Conservation (phyloP, 768 basidiomycete genomes). For the Brasilioporus rufonigricans region DNA sequence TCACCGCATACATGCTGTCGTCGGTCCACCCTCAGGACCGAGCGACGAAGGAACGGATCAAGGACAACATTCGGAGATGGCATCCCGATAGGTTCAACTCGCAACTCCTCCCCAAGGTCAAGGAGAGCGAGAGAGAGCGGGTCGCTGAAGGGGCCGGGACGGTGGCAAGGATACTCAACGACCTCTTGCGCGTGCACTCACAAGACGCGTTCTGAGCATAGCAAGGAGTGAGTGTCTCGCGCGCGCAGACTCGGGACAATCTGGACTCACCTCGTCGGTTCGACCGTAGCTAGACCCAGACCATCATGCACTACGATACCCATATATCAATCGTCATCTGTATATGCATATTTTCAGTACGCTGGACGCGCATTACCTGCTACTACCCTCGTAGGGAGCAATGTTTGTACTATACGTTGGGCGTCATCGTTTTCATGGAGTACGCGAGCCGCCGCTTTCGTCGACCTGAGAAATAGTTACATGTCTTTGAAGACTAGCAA, state of each 20-base stretch:
- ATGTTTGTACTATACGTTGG: too few species aligned
- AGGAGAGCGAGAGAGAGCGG: too few species aligned
- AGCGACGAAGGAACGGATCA: too few species aligned
- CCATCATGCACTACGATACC: conserved; percentile 28
- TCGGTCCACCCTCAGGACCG: too few species aligned
- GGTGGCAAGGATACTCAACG: conserved; percentile 70
- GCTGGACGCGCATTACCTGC: conserved; percentile 10
- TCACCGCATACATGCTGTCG: conserved; percentile 63
- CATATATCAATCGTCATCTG: conserved; percentile 18
- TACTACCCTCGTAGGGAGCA: too few species aligned
- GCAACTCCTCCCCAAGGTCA: conserved; percentile 64
- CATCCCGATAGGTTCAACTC: conserved; percentile 83
- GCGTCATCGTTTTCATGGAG: too few species aligned
- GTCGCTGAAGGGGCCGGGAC: conserved; percentile 72
- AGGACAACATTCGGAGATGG: conserved; percentile 73
- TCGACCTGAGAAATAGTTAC: too few species aligned
- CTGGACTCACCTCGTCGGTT: conserved; percentile 17
- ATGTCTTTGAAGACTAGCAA: too few species aligned
- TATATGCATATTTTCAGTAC: conserved; percentile 21
- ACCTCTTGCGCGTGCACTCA: conserved; percentile 56
- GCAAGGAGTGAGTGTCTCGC: conserved; percentile 26
- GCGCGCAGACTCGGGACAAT: background rate
- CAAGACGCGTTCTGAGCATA: conserved; percentile 36
- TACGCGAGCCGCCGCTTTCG: too few species aligned
- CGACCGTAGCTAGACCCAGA: conserved; percentile 14